phyloP scores from a whole-genome alignment of 1,139 yeast species.

The Diutina ranongensis region DNA sequence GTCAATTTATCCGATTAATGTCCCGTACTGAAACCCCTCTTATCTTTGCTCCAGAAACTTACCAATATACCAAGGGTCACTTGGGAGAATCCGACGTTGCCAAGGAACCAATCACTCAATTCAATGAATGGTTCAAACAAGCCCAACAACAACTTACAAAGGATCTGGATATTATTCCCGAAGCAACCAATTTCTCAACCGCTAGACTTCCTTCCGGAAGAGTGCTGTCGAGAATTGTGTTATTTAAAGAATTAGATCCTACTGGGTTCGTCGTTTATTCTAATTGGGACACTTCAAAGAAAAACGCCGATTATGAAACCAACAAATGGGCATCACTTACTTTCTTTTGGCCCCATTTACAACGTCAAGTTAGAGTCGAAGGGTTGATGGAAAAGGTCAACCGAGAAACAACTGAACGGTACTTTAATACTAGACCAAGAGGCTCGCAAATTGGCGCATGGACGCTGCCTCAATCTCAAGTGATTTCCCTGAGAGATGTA shows the following conservation, averaged over 20 bases:
- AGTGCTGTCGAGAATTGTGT: constrained; percentile 62
- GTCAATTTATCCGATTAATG: not conserved
- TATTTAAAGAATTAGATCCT: constrained; percentile 79
- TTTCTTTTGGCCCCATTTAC: constrained; percentile 88
- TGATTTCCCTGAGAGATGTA: constrained; percentile 44
- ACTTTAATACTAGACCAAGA: constrained; percentile 79
- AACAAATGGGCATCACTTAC: constrained; percentile 76
- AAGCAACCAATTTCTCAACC: constrained; percentile 71
- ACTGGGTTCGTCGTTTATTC: constrained; percentile 84
- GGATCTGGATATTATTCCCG: constrained; percentile 47
- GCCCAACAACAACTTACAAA: constrained; percentile 48
- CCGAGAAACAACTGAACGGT: constrained; percentile 62
- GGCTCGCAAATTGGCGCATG: constrained; percentile 94
- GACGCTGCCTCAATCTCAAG: constrained; percentile 83
- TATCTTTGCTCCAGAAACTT: constrained; percentile 74
- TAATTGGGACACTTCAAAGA: constrained; percentile 83
- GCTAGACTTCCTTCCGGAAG: constrained; percentile 82
- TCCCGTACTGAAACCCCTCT: constrained; percentile 15
- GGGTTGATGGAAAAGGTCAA: constrained; percentile 69
- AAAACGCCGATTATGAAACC: constrained; percentile 53
- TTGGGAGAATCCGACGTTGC: constrained; percentile 44
- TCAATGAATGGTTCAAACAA: constrained; percentile 74
- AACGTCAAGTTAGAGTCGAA: constrained; percentile 89
- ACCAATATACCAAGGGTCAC: constrained; percentile 68
- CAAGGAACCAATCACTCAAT: constrained; percentile 61